A percentile compares a stretch with the other conserved stretches of the same genome.
These are phyloP conservation scores for Cytospora piceae DNA, from an alignment of 2,329 filamentous ascomycete genomes.

Conservation along the genomic window DNA sequence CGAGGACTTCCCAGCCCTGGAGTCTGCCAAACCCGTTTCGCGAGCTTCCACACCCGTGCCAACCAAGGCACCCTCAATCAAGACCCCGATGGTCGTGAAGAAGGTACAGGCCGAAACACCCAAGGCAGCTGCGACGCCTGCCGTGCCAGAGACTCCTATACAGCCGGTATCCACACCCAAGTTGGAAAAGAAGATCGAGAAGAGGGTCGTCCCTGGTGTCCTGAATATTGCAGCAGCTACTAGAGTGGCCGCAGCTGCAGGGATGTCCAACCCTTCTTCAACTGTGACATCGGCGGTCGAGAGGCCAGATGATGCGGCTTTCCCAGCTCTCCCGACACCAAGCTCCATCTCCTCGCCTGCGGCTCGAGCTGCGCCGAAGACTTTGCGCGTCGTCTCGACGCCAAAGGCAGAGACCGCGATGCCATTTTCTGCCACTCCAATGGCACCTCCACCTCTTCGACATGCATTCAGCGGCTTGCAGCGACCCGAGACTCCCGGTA, in stretches of 20 bases:
- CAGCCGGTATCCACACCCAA: slow-evolving; percentile 31
- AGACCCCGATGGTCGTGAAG: slow-evolving; percentile 41
- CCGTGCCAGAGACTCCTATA: slow-evolving; percentile 7
- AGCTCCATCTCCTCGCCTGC: slow-evolving; percentile 58
- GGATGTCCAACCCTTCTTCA: slow-evolving; percentile 38
- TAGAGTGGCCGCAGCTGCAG: slow-evolving; percentile 40
- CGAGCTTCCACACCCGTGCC: slow-evolving; percentile 37
- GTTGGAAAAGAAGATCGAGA: slow-evolving; percentile 36
- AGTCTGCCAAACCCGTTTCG: slow-evolving; percentile 46
- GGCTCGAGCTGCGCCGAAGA: slow-evolving; percentile 60
- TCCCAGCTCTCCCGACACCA: slow-evolving; percentile 56
- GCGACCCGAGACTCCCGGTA: slow-evolving; percentile 72
- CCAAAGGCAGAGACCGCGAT: slow-evolving; percentile 63
- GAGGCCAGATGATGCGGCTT: slow-evolving; percentile 45
- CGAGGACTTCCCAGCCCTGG: slow-evolving; percentile 66
- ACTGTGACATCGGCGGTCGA: slow-evolving; percentile 38
- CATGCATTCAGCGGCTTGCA: slow-evolving; percentile 47
- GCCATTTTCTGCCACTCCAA: slow-evolving; percentile 32
- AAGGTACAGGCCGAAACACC: slow-evolving; percentile 36
- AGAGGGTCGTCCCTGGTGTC: slow-evolving; percentile 46
- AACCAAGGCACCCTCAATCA: slow-evolving; percentile 39
- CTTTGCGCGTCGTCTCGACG: slow-evolving; percentile 70
- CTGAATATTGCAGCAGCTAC: slow-evolving; percentile 56
- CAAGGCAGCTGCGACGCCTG: slow-evolving; percentile 23
- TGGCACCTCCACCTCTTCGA: slow-evolving; percentile 49